Base-by-base conservation (phyloP, 2,329 filamentous ascomycete genomes). In the Hymenoscyphus scutula region DNA sequence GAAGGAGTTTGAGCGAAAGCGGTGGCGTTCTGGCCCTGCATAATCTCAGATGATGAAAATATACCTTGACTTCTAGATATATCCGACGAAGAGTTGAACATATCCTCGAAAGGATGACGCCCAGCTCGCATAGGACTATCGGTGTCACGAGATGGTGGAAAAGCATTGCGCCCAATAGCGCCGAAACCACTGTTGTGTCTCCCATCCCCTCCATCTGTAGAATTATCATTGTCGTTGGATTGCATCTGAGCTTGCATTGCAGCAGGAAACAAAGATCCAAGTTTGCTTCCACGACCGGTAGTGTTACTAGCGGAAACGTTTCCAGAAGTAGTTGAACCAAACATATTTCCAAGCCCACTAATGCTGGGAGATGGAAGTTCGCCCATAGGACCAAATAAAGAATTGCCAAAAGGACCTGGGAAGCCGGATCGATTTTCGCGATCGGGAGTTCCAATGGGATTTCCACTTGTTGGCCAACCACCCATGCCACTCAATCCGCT, bases 171-270 rank as follows among this genome's bases (percentile, higher is more conserved):
- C 29, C 87, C 88, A 68, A 91, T 90, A 15, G 86, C 85, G 41
- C 87, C 87, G 7, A 90, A 82, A 3, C 85, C 84, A 65, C 86
- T 85, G 56, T 76, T 76, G 64, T 87, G 84, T 59, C 86, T 84
- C 61, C 86, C 77, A 65, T 89, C 86, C 5, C 83, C 81, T 13
- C 82, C 73, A 1, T 89, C 87, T 38, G 81, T 79, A 56, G 87
- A 70, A 62, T 73, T 81, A 29, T 85, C 83, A 53, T 89, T 88
- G 13, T 94, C 89, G 32, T 87, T 83, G 2, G 78, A 78, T 64
- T 92, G 90, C 89, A 96, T 93, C 75, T 96, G 91, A 38, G 92
- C 90, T 77, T 97, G 93, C 90, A 96, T 93, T 4, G 89, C 88
- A 1, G 87, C 79, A 8, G 94, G 93, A 72, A 99, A 97, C 27